Percentiles rank a stretch among this genome's conserved stretches.
These are phyloP conservation scores for Cornus florida DNA, from an alignment of 148 eudicot genomes.

Conservation along the genomic window DNA sequence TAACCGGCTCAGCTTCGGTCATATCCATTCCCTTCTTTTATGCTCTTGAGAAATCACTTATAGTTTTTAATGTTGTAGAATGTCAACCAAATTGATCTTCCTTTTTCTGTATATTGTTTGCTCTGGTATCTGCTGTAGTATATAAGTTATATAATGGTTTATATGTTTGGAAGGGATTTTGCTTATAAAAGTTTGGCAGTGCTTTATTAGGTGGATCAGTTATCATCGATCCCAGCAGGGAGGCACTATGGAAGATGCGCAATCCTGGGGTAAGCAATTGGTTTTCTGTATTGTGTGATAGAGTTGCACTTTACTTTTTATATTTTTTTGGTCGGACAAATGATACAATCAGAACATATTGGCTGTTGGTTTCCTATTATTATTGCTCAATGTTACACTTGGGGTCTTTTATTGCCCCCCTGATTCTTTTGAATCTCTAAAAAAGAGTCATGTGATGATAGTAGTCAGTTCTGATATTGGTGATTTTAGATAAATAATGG, in stretches of 20 bases:
- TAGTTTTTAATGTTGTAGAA: no score
- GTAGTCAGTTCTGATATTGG: background rate
- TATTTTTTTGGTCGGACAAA: background rate
- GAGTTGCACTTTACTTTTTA: background rate
- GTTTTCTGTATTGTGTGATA: background rate
- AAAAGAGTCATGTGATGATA: no score
- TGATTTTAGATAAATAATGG: background rate
- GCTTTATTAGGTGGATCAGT: conserved; percentile 48
- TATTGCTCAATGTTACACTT: background rate
- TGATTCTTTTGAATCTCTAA: no score
- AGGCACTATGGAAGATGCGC: conserved; percentile 50
- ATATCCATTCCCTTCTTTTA: no score
- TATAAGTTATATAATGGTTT: background rate
- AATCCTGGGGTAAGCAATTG: conserved; percentile 57
- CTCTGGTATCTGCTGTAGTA: no score
- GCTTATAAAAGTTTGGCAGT: conserved; percentile 28
- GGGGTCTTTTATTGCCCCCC: background rate
- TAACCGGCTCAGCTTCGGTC: no score
- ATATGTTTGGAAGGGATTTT: background rate
- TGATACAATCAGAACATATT: background rate
- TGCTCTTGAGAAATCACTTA: no score
- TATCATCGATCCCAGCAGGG: conserved; percentile 44
- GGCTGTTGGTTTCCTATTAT: background rate
- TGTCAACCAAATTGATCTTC: background rate
- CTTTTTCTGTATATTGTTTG: background rate